Conservation (phyloP, 2,329 filamentous ascomycete species). For the Fusarium tanahbumbuense region DNA sequence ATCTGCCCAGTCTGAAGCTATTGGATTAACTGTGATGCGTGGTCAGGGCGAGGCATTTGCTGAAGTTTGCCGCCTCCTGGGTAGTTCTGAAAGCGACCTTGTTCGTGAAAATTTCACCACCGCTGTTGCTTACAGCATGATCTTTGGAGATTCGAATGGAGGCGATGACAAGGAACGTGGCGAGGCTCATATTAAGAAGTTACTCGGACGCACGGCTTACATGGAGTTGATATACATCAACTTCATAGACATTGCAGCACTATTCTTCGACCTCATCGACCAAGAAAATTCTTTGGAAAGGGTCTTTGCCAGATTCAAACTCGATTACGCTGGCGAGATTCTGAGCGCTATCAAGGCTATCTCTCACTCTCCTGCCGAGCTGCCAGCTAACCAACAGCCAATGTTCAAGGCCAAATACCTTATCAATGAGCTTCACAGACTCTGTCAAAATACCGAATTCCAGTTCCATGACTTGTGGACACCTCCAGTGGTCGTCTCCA, state of each 20-base stretch:
- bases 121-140: conserved; percentile 84
- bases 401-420: conserved; percentile 84
- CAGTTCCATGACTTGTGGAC: conserved; percentile 78
- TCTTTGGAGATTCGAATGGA: conserved; percentile 59
- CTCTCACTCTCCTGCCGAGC: conserved; percentile 70
- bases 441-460: conserved; percentile 79
- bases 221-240: conserved; percentile 71
- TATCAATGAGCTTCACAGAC: conserved; percentile 76
- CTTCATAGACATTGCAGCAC: conserved; percentile 81
- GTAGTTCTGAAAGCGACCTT: conserved; percentile 65
- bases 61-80: conserved; percentile 69
- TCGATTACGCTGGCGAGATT: conserved; percentile 70
- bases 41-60: conserved; percentile 72
- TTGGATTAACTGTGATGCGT: conserved; percentile 85
- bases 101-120: conserved; percentile 79
- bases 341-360: conserved; percentile 77
- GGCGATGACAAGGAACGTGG: conserved; percentile 61
- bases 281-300: conserved; percentile 80
- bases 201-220: conserved; percentile 75
- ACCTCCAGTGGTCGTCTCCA: conserved; percentile 76
- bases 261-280: conserved; percentile 81
- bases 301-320: conserved; percentile 69
- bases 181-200: conserved; percentile 74
- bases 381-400: conserved; percentile 87
- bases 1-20: conserved; percentile 80